phyloP scores from a whole-genome alignment of 768 basidiomycete genomes.

The Suillus sp. region DNA sequence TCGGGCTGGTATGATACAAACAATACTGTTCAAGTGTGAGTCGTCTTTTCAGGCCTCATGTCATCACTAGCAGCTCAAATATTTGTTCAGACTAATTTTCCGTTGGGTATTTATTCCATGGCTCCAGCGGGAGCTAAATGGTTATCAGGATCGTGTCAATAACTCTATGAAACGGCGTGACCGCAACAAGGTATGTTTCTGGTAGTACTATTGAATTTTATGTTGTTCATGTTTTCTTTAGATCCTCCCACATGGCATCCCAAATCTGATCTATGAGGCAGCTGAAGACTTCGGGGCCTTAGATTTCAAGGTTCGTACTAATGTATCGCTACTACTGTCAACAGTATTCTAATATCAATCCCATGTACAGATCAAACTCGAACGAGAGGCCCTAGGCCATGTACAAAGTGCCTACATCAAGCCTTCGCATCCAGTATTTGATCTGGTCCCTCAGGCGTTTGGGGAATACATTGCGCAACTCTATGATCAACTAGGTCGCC shows the following conservation, averaged over 20 bases:
- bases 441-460: slow-evolving; percentile 38
- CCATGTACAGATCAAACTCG: slow-evolving; percentile 23
- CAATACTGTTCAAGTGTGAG: slow-evolving; percentile 30
- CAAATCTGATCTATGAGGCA: slow-evolving; percentile 33
- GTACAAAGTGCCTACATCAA: slow-evolving; percentile 33
- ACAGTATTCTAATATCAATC: not conserved
- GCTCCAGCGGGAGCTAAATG: slow-evolving; percentile 13
- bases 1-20: slow-evolving; percentile 32
- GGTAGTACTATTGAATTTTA: slow-evolving; percentile 21
- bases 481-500: slow-evolving; percentile 27
- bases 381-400: slow-evolving; percentile 19
- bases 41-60: slow-evolving; percentile 3
- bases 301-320: slow-evolving; percentile 38
- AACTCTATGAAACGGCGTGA: slow-evolving; percentile 4
- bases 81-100: slow-evolving; percentile 31
- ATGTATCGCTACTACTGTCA: not conserved
- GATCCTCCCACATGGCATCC: slow-evolving; percentile 41
- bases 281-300: slow-evolving; percentile 30
- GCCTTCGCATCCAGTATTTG: slow-evolving; percentile 36
- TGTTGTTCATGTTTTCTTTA: slow-evolving; percentile 6
- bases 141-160: slow-evolving; percentile 7
- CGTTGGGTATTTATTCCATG: slow-evolving; percentile 35
- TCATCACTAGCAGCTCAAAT: slow-evolving; percentile 22
- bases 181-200: slow-evolving; percentile 9
- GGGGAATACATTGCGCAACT: slow-evolving; percentile 14